Evolutionary conservation across 169 alveolate species (phyloP), one percentile per base, ranked within the genome.

Genomic region (Miamiensis avidus): DNA sequence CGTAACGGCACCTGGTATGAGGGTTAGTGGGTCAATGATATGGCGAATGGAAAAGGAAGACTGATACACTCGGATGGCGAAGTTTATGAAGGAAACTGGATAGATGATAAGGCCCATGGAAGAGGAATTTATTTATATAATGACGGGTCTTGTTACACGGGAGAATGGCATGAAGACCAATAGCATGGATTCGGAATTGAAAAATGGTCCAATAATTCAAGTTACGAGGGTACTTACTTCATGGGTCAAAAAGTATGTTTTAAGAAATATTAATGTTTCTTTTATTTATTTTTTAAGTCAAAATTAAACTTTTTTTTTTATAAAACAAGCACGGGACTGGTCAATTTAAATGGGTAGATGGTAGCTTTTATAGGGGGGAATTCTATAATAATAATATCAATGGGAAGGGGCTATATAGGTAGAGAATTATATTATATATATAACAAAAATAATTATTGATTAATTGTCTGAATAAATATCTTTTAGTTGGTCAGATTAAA

Each of bases 181-280:
- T 96, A 96, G 83, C 94, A 96, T 86, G 99, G 99, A 16, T 91
- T 92, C 77, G 99, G 98, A 29, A 79, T 88, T 0, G 98, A 98
- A 88, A 88, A 85, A 0, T 96, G 98, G 99, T 95, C 96, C 25
- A 98, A 97, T 85, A 98, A 98, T 20, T 96, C 98, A 64, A 91
- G 88, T 81, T 97, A 95, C 88, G 89, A 96, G 31, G 98, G 98
- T 0, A 93, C 94, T 82, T 95, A 92, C 76, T 91, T 88, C 75
- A 91, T 92, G 34, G 91, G 87, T 29, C 75, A 81, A 83, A 93
- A 85, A 31, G 76, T 88, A 32, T 77, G 81, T 49, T 75, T 65
- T 16, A 88, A 93, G 96, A 91, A 34, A 34, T n/a, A n/a, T n/a
- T n/a, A n/a, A n/a, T n/a, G n/a, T n/a, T n/a, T n/a, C n/a, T n/a